Evolutionary conservation across 1,284 basidiomycete species (phyloP), one percentile per base, ranked within the genome.

Genomic region (Polyporus tsugae): DNA sequence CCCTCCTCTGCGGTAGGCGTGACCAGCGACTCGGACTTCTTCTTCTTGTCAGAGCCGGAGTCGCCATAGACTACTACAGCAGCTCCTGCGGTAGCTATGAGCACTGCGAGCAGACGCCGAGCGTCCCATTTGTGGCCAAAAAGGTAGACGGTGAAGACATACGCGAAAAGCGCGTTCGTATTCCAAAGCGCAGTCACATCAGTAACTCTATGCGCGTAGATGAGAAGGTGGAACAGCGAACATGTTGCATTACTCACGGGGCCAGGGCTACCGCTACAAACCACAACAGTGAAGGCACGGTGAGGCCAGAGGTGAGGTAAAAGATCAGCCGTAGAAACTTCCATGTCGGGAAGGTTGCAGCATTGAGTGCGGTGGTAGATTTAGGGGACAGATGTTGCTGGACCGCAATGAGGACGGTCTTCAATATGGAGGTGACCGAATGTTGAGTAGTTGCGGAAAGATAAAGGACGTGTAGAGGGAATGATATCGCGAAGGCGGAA

Each of bases 161-260:
- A 95, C 17, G 90, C 91, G 77, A 94, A 95, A 80, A 95, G 93
- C 4, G 93, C 92, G 75, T 94, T 94, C 10, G 91, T 89, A 78
- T 95, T 95, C 91, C 92, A 95, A 22, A 95, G 87, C 15, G 93
- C 93, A 41, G 93, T 94, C 39, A 95, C 88, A 78, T 94, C 92
- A 70, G 88, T 91, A 39, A 94, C 82, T 53, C 92, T 94, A 73
- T 65, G 53, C 65, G 35, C 55, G 61, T 62, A 57, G 70, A 68
- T 73, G 60, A 70, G 63, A 6, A 63, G 57, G 60, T 38, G 41
- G 38, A 13, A 42, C 6, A 7, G 36, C 66, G 63, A 39, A 65
- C 44, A 19, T 6, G 29, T 39, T 63, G 39, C 17, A 33, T 41
- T 5, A 85, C 93, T 81, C 77, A 94, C 93, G 93, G 87, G 55